Evolutionary conservation across 768 basidiomycete species (phyloP), one percentile per base, ranked within the genome.

Genomic region (Suillus paluster): DNA sequence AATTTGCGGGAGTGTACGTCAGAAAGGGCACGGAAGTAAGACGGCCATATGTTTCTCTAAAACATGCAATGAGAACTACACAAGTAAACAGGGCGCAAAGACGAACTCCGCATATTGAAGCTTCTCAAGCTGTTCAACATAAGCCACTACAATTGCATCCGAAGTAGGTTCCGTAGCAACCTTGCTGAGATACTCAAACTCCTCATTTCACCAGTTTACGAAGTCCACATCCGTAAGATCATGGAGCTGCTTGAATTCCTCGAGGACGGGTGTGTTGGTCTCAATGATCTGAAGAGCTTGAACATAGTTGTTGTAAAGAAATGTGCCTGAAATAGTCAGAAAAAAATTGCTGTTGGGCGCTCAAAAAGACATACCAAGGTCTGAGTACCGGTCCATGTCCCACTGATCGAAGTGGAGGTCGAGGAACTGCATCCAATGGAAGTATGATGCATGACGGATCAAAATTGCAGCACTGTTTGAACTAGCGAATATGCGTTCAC

Each of bases 101-200:
- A 44, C 57, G 23, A 30, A 50, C 58, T 49, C 25, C 9, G 33
- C 30, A 25, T 7, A 36, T 14, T 38, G 12, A 2, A 59, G 17
- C 23, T 59, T 59, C 12, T 59, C 2, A 1, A 59, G 58, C 15
- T 12, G 2, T 15, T 59, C 58, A 19, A 59, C 10, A 4, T 59
- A 59, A 27, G 44, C 11, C 0, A 49, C 7, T 1, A 66, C 64
- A 53, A 70, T 66, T 2, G 74, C 14, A 53, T 77, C 74, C n/a
- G 66, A 64, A 10, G 49, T 27, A 1, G 64, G 52, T 57, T 60
- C 59, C 1, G 5, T 30, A 2, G 34, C 49, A 11, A 50, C 23
- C 4, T 36, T 23, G 5, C 14, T 6, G 4, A 60, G 34, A 17
- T 21, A 60, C 3, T 60, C 21, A 2, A 2, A n/a, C 19, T 60